These are phyloP conservation scores for Acacia crassicarpa DNA, from an alignment of 306 rosid genomes.

Conservation along the genomic window DNA sequence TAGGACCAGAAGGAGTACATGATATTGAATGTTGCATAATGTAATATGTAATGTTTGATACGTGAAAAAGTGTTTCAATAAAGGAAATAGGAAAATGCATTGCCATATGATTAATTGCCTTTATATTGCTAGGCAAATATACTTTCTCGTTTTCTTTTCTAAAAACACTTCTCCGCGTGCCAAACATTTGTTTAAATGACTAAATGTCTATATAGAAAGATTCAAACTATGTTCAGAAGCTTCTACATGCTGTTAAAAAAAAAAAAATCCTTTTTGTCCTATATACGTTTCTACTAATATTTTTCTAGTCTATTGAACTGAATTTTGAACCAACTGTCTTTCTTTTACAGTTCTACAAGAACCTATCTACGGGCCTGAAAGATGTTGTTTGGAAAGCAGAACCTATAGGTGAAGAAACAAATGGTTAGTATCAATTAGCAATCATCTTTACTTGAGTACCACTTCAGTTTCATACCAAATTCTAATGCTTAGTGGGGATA, in stretches of 20 bases:
- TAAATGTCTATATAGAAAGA: no score
- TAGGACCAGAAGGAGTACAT: no score
- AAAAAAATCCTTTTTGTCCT: background rate
- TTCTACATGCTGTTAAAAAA: background rate
- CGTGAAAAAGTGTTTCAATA: background rate
- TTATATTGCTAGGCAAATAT: background rate
- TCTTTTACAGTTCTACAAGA: constrained; percentile 65
- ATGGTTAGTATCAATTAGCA: constrained; percentile 40
- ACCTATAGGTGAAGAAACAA: constrained; percentile 39
- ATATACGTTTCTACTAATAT: background rate
- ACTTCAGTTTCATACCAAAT: background rate
- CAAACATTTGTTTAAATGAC: background rate
- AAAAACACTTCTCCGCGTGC: background rate
- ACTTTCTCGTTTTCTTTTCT: background rate
- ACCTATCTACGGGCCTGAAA: constrained; percentile 58
- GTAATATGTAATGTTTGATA: background rate
- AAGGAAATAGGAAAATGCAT: background rate
- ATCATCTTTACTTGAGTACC: background rate
- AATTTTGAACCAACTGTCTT: constrained; percentile 8
- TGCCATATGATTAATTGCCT: background rate
- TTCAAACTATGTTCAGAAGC: background rate
- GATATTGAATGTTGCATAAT: background rate
- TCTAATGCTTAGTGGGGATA: background rate
- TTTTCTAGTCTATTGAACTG: background rate
- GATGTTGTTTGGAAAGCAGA: constrained; percentile 76